Evolutionary conservation across 331 rosid genomes (phyloP).

Genomic region (Quercus phellos): DNA sequence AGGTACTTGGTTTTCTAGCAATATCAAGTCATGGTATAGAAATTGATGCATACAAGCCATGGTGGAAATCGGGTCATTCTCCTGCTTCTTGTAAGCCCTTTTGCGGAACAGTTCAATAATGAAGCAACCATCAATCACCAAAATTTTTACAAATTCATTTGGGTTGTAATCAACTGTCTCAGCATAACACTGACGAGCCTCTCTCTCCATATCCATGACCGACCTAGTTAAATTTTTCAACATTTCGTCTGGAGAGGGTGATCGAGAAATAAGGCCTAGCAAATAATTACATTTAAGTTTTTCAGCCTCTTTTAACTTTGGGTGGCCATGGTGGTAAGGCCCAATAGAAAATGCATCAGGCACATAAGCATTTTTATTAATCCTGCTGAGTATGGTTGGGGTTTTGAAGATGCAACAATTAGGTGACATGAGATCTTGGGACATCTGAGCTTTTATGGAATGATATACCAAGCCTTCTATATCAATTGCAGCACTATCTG

Average conservation of each 20-base stretch:
- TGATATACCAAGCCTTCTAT: neutral
- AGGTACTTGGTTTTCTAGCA: slow-evolving; percentile 2
- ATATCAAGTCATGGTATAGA: too few species aligned
- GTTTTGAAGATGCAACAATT: slow-evolving; percentile 13
- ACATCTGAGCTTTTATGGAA: neutral
- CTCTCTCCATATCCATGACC: neutral
- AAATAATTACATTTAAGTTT: neutral
- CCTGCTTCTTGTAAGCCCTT: too few species aligned
- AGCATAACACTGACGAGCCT: neutral
- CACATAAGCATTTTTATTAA: neutral
- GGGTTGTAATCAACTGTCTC: too few species aligned
- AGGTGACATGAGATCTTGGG: neutral
- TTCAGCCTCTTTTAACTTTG: neutral
- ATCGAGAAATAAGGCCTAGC: neutral
- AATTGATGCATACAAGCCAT: fast-evolving
- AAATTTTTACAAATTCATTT: too few species aligned
- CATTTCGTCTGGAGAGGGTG: neutral
- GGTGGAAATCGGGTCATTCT: too few species aligned
- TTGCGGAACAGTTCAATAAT: too few species aligned
- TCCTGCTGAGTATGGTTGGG: neutral
- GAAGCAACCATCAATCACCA: too few species aligned
- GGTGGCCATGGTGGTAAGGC: neutral
- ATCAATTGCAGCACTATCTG: neutral
- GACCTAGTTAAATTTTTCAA: neutral
- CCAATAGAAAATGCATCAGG: slow-evolving; percentile 20